Evolutionary conservation across 2,329 filamentous ascomycete species (phyloP), one percentile per base, ranked within the genome.

Genomic region (Falciphora oryzae): DNA sequence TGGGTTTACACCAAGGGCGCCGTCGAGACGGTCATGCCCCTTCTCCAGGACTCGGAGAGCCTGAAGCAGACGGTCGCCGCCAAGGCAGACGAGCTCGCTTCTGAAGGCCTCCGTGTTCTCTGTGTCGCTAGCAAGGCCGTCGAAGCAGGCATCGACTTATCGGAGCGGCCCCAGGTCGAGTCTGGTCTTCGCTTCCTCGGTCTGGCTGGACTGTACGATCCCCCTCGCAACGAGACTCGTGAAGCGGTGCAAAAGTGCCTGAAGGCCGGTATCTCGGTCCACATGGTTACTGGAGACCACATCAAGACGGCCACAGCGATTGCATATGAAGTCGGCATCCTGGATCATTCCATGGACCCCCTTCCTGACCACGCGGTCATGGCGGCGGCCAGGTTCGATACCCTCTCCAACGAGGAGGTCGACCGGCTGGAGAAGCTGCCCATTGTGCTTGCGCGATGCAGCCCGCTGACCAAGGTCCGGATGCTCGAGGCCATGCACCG

Each of bases 401-500:
- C 79, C 53, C 78, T 91, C 29, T 83, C 78, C 4, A 83, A 90
- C 59, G 80, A 80, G 1, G 79, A 91, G 70, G 83, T 91, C 59
- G 89, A 91, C 69, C 76, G 75, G 3, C 74, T 91, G 28, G 81
- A 84, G 0, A 76, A 80, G 4, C 73, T 87, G 5, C 85, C 85
- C 6, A 75, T 88, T 7, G 85, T 88, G 16, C 83, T 87, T 63
- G 85, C 85, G 63, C 80, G 85, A 29, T 88, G 85, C 69, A 83
- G 84, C 6, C 86, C 86, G 1, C 79, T 82, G 62, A 88, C 85
- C 13, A 88, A 89, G 70, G 85, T 86, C 27, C 81, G 85, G 63
- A 88, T 89, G 85, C 77, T 91, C 2, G 86, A 90, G 71, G 88
- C 88, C n/a, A 81, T 91, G 65, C 87, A 90, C 69, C 83, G 89